A percentile compares a stretch with the other conserved stretches of the same genome.
phyloP scores from a whole-genome alignment of 257 asterid species.

The Echites panduratus region DNA sequence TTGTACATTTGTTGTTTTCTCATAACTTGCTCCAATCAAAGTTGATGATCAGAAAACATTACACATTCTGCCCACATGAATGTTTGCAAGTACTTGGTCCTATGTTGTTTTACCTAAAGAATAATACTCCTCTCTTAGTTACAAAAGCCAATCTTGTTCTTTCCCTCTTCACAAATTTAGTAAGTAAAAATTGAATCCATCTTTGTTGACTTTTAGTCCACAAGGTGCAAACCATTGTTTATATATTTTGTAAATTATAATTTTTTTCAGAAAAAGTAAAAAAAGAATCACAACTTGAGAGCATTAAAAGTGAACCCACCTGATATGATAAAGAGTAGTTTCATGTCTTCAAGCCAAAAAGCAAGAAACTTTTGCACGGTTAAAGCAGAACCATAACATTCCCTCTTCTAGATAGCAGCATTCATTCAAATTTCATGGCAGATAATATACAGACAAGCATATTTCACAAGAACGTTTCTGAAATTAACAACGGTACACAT shows the following conservation, averaged over 20 bases:
- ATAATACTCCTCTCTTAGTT: neutral
- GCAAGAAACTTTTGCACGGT: neutral
- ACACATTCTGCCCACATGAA: neutral
- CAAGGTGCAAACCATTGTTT: no score
- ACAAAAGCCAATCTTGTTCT: neutral
- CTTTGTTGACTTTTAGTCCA: no score
- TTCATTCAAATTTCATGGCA: neutral
- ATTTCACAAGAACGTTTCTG: no score
- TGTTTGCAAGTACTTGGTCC: neutral
- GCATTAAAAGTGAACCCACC: no score
- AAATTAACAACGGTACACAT: neutral
- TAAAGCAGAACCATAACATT: neutral
- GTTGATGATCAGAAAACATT: neutral
- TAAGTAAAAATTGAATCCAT: no score
- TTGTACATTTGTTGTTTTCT: neutral
- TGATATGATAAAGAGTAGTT: no score
- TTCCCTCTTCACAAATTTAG: neutral
- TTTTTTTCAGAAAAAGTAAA: no score
- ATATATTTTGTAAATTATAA: no score
- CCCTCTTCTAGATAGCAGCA: neutral
- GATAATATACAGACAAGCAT: neutral
- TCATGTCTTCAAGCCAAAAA: neutral
- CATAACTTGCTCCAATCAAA: neutral
- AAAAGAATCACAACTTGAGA: no score
- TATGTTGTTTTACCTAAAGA: neutral